These are phyloP conservation scores for Coniella lustricola DNA, from an alignment of 2,329 filamentous ascomycete genomes.

Conservation along the genomic window DNA sequence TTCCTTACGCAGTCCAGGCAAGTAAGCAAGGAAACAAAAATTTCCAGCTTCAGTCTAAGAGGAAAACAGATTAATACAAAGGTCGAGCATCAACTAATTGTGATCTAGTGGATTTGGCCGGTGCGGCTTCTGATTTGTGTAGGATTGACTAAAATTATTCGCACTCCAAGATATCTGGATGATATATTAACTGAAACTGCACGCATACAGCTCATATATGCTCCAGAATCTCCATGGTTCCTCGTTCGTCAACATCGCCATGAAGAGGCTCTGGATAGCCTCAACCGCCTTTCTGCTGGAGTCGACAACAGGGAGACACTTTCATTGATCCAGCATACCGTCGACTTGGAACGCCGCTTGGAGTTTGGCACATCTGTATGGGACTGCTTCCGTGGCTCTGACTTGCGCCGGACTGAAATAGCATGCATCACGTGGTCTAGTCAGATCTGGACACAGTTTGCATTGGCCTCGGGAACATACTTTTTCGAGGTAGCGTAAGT, in stretches of 20 bases:
- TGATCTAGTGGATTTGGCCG: slow-evolving; percentile 37
- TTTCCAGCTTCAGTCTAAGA: too few species aligned
- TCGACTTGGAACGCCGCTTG: background rate
- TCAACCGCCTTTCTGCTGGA: slow-evolving; percentile 35
- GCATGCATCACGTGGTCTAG: slow-evolving; percentile 27
- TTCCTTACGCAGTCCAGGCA: slow-evolving; percentile 2
- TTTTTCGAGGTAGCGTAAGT: slow-evolving; percentile 5
- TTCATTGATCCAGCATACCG: slow-evolving; percentile 2
- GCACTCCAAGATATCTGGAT: background rate
- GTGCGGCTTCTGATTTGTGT: slow-evolving; percentile 25
- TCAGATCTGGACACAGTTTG: slow-evolving; percentile 6
- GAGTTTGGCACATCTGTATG: background rate
- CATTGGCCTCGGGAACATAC: slow-evolving; percentile 3
- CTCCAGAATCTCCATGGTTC: slow-evolving; percentile 39
- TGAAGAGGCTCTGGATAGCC: slow-evolving; percentile 30
- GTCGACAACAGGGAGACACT: slow-evolving; percentile 1
- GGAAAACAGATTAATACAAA: too few species aligned
- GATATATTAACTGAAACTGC: background rate
- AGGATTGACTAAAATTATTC: background rate
- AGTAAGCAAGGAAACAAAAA: too few species aligned
- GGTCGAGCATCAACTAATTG: background rate
- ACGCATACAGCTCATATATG: slow-evolving; percentile 30
- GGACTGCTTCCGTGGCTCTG: slow-evolving; percentile 21
- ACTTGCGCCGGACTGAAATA: slow-evolving; percentile 21
- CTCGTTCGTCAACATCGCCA: slow-evolving; percentile 31